Conservation (phyloP, 805 yeast species). For the Wickerhamiella azyma region DNA sequence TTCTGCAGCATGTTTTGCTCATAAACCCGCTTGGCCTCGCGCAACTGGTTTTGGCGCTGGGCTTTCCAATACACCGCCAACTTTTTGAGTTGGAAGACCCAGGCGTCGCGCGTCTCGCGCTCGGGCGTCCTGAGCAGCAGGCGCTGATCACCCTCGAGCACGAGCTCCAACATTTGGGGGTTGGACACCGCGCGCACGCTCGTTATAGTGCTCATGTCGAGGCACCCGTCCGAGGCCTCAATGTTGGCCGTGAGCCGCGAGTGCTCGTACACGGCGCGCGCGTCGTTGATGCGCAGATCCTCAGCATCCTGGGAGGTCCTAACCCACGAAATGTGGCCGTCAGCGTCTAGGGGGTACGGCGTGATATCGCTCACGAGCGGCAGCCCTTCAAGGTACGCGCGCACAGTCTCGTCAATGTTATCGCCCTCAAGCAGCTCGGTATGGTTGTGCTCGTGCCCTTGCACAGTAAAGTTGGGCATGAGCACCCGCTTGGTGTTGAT, state of each 20-base stretch:
- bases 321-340: constrained; percentile 53
- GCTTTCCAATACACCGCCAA: constrained; percentile 47
- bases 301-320: constrained; percentile 23
- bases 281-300: constrained; percentile 39
- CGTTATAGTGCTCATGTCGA: constrained; percentile 43
- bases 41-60: constrained; percentile 31
- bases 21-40: constrained; percentile 3
- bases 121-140: constrained; percentile 9
- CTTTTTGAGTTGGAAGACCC: constrained; percentile 43
- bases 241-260: constrained; percentile 47
- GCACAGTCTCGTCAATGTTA: not conserved
- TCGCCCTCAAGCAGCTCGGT: constrained; percentile 11
- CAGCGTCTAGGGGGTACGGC: constrained; percentile 40
- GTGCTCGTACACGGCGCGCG: constrained; percentile 46
- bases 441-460: constrained; percentile 9
- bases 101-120: constrained; percentile 35
- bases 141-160: constrained; percentile 11
- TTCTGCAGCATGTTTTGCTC: constrained; percentile 5
- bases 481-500: constrained; percentile 39
- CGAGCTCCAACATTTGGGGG: constrained; percentile 19
- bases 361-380: constrained; percentile 34
- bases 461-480: constrained; percentile 36
- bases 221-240: constrained; percentile 42
- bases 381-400: constrained; percentile 15
- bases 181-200: constrained; percentile 31